Evolutionary conservation across 2,329 filamentous ascomycete species (phyloP).

Genomic region (Blumeriella jaapii): DNA sequence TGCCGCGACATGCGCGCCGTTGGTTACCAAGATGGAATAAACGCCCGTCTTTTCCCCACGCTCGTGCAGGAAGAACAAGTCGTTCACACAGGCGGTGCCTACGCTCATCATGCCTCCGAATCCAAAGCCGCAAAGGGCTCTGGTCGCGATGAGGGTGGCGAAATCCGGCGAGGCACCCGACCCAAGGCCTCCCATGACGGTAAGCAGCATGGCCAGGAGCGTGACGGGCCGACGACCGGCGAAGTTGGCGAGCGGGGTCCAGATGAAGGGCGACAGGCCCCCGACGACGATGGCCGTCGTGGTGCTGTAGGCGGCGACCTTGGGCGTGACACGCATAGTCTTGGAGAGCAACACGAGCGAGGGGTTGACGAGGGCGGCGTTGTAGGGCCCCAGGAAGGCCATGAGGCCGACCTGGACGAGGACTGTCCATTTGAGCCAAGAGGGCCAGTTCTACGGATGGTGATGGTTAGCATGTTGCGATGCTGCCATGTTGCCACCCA

Average conservation of each 20-base stretch:
- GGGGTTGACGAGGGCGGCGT: slow-evolving; percentile 23
- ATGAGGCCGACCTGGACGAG: slow-evolving; percentile 25
- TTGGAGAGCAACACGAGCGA: slow-evolving; percentile 22
- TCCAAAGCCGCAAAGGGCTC: slow-evolving; percentile 21
- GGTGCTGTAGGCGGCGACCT: slow-evolving; percentile 22
- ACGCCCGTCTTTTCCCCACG: slow-evolving; percentile 24
- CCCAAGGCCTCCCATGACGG: slow-evolving; percentile 21
- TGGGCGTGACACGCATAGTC: slow-evolving; percentile 16
- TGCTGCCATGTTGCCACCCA: no score
- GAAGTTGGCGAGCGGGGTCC: slow-evolving; percentile 20
- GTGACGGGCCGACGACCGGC: slow-evolving; percentile 25
- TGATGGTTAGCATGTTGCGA: no score
- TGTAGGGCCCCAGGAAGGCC: slow-evolving; percentile 25
- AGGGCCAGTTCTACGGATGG: slow-evolving; percentile 26
- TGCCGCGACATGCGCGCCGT: slow-evolving; percentile 24
- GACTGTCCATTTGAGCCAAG: slow-evolving; percentile 26
- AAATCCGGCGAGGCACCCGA: slow-evolving; percentile 19
- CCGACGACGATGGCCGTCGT: slow-evolving; percentile 23
- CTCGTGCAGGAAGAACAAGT: slow-evolving; percentile 26
- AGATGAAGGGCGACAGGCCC: slow-evolving; percentile 24
- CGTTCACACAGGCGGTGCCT: slow-evolving; percentile 23
- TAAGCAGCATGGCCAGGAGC: slow-evolving; percentile 20
- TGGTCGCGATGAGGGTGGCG: slow-evolving; percentile 18
- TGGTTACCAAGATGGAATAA: slow-evolving; percentile 24
- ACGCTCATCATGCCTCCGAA: slow-evolving; percentile 26